Conservation (phyloP, 495 filamentous ascomycete species). For the Viridothelium virens region DNA sequence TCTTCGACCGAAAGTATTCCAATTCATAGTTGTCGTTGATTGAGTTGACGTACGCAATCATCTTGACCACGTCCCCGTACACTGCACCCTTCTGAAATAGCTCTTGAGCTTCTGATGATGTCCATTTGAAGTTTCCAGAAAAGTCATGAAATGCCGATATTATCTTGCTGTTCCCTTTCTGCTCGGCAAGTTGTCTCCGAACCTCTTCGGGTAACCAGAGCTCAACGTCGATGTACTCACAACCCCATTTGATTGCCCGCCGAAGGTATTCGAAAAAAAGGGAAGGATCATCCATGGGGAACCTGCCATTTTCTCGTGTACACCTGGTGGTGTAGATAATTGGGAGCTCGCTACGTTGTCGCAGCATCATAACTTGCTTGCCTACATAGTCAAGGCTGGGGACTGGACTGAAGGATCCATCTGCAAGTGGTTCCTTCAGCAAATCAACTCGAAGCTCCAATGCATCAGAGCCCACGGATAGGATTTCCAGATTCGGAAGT, state of each 20-base stretch:
- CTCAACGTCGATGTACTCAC: constrained; percentile 82
- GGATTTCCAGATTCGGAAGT: constrained; percentile 74
- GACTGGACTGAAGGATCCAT: constrained; percentile 50
- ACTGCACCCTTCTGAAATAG: constrained; percentile 61
- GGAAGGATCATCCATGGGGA: constrained; percentile 69
- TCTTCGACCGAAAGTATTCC: constrained; percentile 75
- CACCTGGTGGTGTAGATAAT: constrained; percentile 82
- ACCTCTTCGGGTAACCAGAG: constrained; percentile 75
- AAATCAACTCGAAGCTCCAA: constrained; percentile 78
- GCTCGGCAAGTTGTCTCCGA: constrained; percentile 54
- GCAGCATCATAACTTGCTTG: constrained; percentile 72
- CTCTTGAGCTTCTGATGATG: constrained; percentile 56
- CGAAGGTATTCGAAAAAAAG: constrained; percentile 70
- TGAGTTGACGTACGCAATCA: constrained; percentile 72
- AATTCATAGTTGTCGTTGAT: constrained; percentile 80
- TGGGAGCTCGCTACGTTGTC: constrained; percentile 73
- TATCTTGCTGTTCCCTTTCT: constrained; percentile 67
- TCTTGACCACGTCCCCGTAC: constrained; percentile 79
- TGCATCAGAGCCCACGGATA: constrained; percentile 76
- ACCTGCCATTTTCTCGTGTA: constrained; percentile 69
- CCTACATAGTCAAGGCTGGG: constrained; percentile 77
- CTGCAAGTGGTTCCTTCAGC: constrained; percentile 59
- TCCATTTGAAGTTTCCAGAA: constrained; percentile 74
- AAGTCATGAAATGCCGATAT: constrained; percentile 86
- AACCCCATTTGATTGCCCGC: constrained; percentile 75